phyloP scores from a whole-genome alignment of 2,329 filamentous ascomycete species.

The Exophiala alcalophila region DNA sequence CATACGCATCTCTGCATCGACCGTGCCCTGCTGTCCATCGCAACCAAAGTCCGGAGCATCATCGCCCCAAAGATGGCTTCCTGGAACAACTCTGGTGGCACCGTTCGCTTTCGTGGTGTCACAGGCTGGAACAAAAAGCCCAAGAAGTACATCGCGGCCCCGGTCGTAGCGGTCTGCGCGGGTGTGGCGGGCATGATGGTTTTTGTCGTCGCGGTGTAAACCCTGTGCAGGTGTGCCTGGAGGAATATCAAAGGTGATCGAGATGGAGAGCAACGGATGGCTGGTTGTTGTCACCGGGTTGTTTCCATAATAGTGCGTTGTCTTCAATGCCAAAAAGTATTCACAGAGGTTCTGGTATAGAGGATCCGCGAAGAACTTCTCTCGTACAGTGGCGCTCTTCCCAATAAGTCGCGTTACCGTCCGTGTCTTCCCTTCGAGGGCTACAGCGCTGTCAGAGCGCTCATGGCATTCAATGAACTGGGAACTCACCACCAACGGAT shows the following conservation, averaged over 20 bases:
- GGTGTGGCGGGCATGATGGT: constrained; percentile 38
- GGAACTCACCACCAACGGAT: constrained; percentile 28
- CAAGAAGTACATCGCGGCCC: constrained; percentile 38
- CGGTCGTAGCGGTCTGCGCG: constrained; percentile 28
- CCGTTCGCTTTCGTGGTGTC: constrained; percentile 39
- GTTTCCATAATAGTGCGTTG: constrained; percentile 36
- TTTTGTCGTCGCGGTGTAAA: constrained; percentile 42
- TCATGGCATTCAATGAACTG: constrained; percentile 11
- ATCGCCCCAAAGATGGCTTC: constrained; percentile 42
- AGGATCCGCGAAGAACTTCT: constrained; percentile 38
- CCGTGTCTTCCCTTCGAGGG: constrained; percentile 37
- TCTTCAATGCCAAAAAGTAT: constrained; percentile 39
- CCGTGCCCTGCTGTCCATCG: constrained; percentile 31
- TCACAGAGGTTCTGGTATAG: constrained; percentile 36
- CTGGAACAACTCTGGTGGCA: constrained; percentile 39
- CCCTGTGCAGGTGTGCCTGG: constrained; percentile 36
- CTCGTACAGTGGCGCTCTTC: constrained; percentile 37
- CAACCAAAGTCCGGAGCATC: constrained; percentile 38
- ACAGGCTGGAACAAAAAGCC: constrained; percentile 39
- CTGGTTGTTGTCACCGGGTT: constrained; percentile 35
- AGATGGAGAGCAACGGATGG: constrained; percentile 39
- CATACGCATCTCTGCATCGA: constrained; percentile 36
- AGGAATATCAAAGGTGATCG: constrained; percentile 39
- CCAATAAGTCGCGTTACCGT: constrained; percentile 38
- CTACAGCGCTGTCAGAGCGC: constrained; percentile 19